Conservation (phyloP, 495 filamentous ascomycete genomes). For the Neurospora discreta region DNA sequence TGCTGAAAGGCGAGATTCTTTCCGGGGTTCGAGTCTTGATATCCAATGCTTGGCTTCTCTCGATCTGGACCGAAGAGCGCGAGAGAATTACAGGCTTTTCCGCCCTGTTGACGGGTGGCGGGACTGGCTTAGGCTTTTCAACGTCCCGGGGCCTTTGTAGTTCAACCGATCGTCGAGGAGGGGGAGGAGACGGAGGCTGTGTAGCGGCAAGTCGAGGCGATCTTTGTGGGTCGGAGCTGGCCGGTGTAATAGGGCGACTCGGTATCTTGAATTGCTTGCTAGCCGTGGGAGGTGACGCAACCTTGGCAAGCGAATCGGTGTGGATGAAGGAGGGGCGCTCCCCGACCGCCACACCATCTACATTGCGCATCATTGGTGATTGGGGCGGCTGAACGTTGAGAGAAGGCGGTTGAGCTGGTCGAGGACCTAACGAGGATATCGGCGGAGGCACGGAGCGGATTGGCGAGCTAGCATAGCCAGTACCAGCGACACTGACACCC, state of each 20-base stretch:
- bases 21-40: conserved; percentile 21
- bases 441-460: conserved; percentile 19
- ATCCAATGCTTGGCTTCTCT: conserved; percentile 19
- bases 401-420: conserved; percentile 49
- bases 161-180: conserved; percentile 42
- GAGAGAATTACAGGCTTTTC: conserved; percentile 63
- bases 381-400: conserved; percentile 64
- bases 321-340: conserved; percentile 31
- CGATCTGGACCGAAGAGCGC: conserved; percentile 15
- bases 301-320: conserved; percentile 36
- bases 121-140: conserved; percentile 25
- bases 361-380: conserved; percentile 51
- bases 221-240: conserved; percentile 26
- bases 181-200: conserved; percentile 43
- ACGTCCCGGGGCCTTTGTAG: conserved; percentile 31
- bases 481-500: conserved; percentile 2
- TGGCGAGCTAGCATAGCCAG: conserved; percentile 14
- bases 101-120: conserved; percentile 66
- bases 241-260: conserved; percentile 40
- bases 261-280: conserved; percentile 41
- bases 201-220: conserved; percentile 31
- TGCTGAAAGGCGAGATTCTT: conserved; percentile 74
- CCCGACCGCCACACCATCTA: conserved; percentile 22
- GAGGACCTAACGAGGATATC: conserved; percentile 28
- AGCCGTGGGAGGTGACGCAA: conserved; percentile 38